phyloP scores from a whole-genome alignment of 2,329 filamentous ascomycete species.

The Akanthomyces uredinophilus region DNA sequence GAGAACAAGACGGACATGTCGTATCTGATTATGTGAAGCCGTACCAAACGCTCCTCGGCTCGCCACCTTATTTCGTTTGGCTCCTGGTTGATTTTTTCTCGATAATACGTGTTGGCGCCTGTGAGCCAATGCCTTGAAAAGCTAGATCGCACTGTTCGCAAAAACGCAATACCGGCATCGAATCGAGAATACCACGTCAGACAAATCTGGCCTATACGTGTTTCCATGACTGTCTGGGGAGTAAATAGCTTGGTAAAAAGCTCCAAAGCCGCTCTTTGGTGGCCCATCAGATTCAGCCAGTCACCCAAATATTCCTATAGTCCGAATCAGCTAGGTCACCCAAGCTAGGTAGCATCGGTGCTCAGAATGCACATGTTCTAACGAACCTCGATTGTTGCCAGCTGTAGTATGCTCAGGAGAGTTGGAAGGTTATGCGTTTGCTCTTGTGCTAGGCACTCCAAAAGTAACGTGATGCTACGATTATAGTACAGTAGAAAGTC shows the following conservation, averaged over 20 bases:
- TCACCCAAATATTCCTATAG: conserved; percentile 85
- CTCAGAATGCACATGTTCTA: not conserved
- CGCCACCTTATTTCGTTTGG: conserved; percentile 61
- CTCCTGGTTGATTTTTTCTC: conserved; percentile 50
- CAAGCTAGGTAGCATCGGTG: not conserved
- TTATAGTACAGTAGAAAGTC: conserved; percentile 90
- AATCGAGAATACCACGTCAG: conserved; percentile 89
- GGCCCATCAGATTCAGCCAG: conserved; percentile 88
- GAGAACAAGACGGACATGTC: conserved; percentile 78
- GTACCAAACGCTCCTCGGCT: conserved; percentile 61
- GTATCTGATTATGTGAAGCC: conserved; percentile 66
- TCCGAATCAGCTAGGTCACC: not conserved
- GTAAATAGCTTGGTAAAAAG: conserved; percentile 75
- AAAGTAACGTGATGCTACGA: conserved; percentile 71
- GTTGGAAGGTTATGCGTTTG: conserved; percentile 69
- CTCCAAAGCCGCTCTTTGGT: conserved; percentile 83
- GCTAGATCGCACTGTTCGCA: conserved; percentile 71
- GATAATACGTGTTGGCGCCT: conserved; percentile 57
- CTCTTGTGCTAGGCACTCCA: conserved; percentile 64
- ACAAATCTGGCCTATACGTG: conserved; percentile 65
- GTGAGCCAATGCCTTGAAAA: conserved; percentile 76
- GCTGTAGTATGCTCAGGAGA: conserved; percentile 80
- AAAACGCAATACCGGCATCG: conserved; percentile 76
- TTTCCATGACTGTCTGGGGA: conserved; percentile 67
- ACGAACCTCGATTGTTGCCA: conserved; percentile 86